Conservation (phyloP, 2,329 filamentous ascomycete species). For the Trichophyton equinum region DNA sequence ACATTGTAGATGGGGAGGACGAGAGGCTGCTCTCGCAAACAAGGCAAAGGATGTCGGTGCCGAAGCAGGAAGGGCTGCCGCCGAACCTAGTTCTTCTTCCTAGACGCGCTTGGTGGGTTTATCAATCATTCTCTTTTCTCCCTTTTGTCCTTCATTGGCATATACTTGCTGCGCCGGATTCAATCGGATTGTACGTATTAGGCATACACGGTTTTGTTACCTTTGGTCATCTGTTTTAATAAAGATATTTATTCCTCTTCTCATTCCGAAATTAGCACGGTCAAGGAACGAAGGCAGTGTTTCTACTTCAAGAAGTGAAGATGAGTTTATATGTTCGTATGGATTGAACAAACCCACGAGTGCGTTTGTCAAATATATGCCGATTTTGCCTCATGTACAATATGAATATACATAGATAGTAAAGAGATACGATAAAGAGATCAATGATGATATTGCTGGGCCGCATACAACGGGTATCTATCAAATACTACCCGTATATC, state of each 20-base stretch:
- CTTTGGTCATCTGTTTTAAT: slow-evolving; percentile 3
- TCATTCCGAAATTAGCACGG: neutral
- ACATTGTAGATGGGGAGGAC: slow-evolving; percentile 29
- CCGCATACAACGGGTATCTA: neutral
- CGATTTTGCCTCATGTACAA: too few relatives aligned
- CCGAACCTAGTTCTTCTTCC: slow-evolving; percentile 12
- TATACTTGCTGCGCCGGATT: slow-evolving; percentile 1
- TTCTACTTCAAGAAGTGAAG: neutral
- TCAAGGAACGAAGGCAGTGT: neutral
- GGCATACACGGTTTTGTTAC: slow-evolving; percentile 4
- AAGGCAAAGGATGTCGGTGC: slow-evolving; percentile 19
- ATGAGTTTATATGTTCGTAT: neutral
- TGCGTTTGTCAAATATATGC: neutral
- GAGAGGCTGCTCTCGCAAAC: slow-evolving; percentile 27
- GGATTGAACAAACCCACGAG: neutral
- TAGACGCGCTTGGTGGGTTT: slow-evolving; percentile 1
- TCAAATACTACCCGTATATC: neutral
- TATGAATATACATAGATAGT: neutral
- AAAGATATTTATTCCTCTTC: slow-evolving; percentile 10
- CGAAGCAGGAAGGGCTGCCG: slow-evolving; percentile 21
- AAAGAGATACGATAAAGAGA: neutral
- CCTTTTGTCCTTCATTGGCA: slow-evolving; percentile 1
- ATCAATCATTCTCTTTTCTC: neutral
- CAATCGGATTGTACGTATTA: neutral
- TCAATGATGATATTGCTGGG: neutral